These are phyloP conservation scores for Leccinum boreale DNA, from an alignment of 768 basidiomycete genomes.

Conservation along the genomic window DNA sequence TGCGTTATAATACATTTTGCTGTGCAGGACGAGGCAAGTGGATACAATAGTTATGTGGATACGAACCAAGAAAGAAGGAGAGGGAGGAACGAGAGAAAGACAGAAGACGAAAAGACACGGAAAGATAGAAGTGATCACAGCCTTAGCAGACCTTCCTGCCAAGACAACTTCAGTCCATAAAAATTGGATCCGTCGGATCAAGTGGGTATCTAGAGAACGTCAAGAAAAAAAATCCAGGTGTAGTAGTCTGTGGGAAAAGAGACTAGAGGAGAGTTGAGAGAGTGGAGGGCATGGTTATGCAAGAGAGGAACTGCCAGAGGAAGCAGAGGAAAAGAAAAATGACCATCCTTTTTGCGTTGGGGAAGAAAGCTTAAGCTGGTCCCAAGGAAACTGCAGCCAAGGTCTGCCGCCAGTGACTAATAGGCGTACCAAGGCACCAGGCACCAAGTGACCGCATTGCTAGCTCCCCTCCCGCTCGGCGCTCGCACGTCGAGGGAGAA, in stretches of 20 bases:
- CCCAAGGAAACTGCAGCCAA: not conserved
- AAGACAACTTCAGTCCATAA: not conserved
- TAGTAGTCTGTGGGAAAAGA: not conserved
- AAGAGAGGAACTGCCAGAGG: not conserved
- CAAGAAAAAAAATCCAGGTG: not conserved
- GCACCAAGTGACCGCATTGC: not conserved
- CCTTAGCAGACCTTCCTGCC: slow-evolving; percentile 1
- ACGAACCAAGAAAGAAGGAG: not conserved
- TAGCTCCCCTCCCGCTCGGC: not conserved
- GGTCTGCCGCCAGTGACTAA: not conserved
- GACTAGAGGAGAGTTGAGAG: not conserved
- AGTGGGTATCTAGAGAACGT: slow-evolving; percentile 9
- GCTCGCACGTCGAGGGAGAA: not conserved
- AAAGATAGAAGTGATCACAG: not conserved
- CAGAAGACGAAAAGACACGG: not conserved
- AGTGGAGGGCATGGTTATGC: not conserved
- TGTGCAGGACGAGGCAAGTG: slow-evolving; percentile 7
- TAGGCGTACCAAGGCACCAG: slow-evolving; percentile 2
- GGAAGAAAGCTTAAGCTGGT: not conserved
- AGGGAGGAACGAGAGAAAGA: not conserved
- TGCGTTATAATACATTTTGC: slow-evolving; percentile 21
- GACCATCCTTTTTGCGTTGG: not conserved
- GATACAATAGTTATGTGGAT: slow-evolving; percentile 18
- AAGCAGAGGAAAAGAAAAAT: not conserved
- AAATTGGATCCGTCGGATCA: not conserved